A percentile compares a stretch with the other conserved stretches of the same genome.
phyloP scores from a whole-genome alignment of 805 yeast genomes.

The Yamadazyma philogaea region DNA sequence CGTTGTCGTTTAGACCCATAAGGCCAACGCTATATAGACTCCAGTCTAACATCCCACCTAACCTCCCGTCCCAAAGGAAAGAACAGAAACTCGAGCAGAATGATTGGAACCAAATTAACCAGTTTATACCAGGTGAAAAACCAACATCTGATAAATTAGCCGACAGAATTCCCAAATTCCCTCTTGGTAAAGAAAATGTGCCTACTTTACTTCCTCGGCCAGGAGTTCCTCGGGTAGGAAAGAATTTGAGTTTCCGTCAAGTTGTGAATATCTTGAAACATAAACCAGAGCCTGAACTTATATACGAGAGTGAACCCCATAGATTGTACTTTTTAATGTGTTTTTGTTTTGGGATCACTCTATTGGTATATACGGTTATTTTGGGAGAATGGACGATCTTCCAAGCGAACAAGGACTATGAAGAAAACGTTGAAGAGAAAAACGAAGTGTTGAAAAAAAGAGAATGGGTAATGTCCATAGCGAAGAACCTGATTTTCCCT shows the following conservation, averaged over 20 bases:
- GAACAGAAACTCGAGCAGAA: slow-evolving; percentile 3
- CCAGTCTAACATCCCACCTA: slow-evolving; percentile 6
- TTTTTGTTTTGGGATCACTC: slow-evolving; percentile 64
- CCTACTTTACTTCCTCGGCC: slow-evolving; percentile 73
- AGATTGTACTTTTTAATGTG: slow-evolving; percentile 68
- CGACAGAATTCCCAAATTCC: slow-evolving; percentile 66
- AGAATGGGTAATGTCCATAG: slow-evolving; percentile 32
- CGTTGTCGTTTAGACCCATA: not conserved
- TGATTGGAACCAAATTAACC: slow-evolving; percentile 42
- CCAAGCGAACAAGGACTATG: slow-evolving; percentile 49
- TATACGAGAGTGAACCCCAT: slow-evolving; percentile 84
- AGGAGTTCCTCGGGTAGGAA: slow-evolving; percentile 71
- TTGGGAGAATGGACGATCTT: slow-evolving; percentile 55
- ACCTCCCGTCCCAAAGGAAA: slow-evolving; percentile 4
- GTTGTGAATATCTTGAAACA: slow-evolving; percentile 55
- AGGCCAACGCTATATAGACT: not conserved
- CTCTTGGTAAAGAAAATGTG: slow-evolving; percentile 58
- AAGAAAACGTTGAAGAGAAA: slow-evolving; percentile 49
- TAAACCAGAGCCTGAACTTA: slow-evolving; percentile 62
- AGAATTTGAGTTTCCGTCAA: slow-evolving; percentile 52
- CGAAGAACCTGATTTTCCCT: slow-evolving; percentile 28
- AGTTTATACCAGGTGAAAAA: slow-evolving; percentile 58
- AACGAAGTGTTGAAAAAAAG: slow-evolving; percentile 41
- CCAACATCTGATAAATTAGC: slow-evolving; percentile 41
- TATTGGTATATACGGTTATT: slow-evolving; percentile 65